These are phyloP conservation scores for Penicillium pancosmium DNA, from an alignment of 495 filamentous ascomycete species.

Conservation along the genomic window DNA sequence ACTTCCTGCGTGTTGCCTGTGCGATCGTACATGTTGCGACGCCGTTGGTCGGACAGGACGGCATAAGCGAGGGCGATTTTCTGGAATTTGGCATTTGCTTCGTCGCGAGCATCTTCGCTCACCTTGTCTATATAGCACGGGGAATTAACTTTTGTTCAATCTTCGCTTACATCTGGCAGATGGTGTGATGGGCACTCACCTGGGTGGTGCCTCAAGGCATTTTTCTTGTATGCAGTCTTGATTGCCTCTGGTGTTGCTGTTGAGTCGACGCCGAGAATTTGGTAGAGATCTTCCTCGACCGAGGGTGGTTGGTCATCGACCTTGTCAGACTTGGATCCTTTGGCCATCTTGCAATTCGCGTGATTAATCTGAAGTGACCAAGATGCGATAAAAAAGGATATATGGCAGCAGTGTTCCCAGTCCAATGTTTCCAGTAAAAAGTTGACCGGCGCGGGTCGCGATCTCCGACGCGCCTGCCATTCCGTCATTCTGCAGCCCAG, in stretches of 20 bases:
- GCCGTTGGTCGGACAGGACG: constrained; percentile 77
- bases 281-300: constrained; percentile 78
- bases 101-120: constrained; percentile 58
- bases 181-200: constrained; percentile 52
- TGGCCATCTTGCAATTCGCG: constrained; percentile 19
- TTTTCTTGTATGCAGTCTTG: constrained; percentile 93
- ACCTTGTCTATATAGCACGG: constrained; percentile 65
- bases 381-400: too few relatives aligned
- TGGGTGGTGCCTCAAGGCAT: constrained; percentile 86
- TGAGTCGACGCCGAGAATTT: constrained; percentile 73
- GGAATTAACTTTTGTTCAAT: not conserved
- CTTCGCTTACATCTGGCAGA: not conserved
- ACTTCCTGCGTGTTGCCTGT: constrained; percentile 86
- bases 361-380: not conserved
- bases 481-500: constrained; percentile 28
- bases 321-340: constrained; percentile 19
- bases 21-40: constrained; percentile 81
- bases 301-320: constrained; percentile 43
- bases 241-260: constrained; percentile 77
- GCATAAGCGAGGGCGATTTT: constrained; percentile 91
- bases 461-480: constrained; percentile 25
- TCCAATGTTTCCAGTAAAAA: too few relatives aligned
- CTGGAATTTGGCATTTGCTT: constrained; percentile 81
- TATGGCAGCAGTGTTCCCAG: too few relatives aligned
- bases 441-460: constrained; percentile 19